Conservation (phyloP, 2,329 filamentous ascomycete genomes). For the Colletotrichum sp. region DNA sequence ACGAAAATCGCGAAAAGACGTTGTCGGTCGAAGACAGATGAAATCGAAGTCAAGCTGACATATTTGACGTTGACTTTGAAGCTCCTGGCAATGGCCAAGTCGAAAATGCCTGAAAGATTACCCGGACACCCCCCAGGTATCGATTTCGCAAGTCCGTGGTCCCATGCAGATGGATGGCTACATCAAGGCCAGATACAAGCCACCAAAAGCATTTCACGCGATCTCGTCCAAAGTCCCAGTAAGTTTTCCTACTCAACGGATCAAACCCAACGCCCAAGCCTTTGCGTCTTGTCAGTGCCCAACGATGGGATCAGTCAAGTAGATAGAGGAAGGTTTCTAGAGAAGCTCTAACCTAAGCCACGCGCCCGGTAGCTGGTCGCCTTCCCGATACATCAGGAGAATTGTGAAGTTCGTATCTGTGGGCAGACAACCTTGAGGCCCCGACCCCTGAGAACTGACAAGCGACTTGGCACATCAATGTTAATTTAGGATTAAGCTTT, state of each 20-base stretch:
- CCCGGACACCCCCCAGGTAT: not conserved
- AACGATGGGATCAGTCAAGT: not conserved
- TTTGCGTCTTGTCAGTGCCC: not conserved
- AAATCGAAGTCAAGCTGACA: not conserved
- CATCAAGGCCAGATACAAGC: not conserved
- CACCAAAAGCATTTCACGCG: not conserved
- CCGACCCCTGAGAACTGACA: not conserved
- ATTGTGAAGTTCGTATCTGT: not conserved
- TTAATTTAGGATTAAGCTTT: not conserved
- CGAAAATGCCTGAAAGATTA: not conserved
- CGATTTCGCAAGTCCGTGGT: not conserved
- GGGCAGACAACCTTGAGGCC: not conserved
- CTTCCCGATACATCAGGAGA: not conserved
- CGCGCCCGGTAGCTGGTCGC: not conserved
- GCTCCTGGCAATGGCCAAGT: not conserved
- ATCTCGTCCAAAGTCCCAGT: not conserved
- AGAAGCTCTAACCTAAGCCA: not conserved
- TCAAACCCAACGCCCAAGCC: not conserved
- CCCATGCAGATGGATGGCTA: not conserved
- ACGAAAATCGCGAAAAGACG: not conserved
- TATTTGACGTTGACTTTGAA: not conserved
- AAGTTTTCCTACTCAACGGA: not conserved
- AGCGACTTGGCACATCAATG: not conserved
- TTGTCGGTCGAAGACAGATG: not conserved
- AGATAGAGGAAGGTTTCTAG: not conserved